Conservation (phyloP, 495 filamentous ascomycete species). For the Stereocaulon alpinum region DNA sequence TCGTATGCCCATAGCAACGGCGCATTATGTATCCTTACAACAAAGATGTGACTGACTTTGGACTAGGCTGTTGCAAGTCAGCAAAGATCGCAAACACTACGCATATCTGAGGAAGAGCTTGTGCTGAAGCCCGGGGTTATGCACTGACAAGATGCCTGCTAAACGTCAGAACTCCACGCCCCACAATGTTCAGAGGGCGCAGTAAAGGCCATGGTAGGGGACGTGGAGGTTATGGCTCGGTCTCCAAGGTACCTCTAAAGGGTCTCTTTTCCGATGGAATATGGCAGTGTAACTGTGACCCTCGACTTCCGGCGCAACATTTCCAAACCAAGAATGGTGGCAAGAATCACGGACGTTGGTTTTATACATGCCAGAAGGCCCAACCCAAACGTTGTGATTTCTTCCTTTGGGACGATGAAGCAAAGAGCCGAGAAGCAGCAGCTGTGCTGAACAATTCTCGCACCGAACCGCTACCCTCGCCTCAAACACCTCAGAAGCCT, state of each 20-base stretch:
- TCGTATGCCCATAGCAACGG: no score
- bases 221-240: background rate
- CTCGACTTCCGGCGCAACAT: slow-evolving; percentile 48
- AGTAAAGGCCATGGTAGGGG: slow-evolving; percentile 11
- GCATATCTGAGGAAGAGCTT: background rate
- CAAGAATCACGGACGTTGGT: slow-evolving; percentile 53
- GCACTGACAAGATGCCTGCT: background rate
- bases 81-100: no score
- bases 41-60: no score
- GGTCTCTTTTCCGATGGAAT: slow-evolving; percentile 46
- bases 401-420: slow-evolving; percentile 62
- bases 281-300: slow-evolving; percentile 59
- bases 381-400: slow-evolving; percentile 49
- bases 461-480: slow-evolving; percentile 28
- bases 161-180: background rate
- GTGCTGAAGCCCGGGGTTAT: background rate
- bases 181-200: slow-evolving; percentile 21
- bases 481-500: slow-evolving; percentile 18
- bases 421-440: slow-evolving; percentile 42
- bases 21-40: no score
- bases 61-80: no score
- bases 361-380: slow-evolving; percentile 55
- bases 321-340: slow-evolving; percentile 57
- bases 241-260: slow-evolving; percentile 31
- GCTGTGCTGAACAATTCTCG: slow-evolving; percentile 42